Evolutionary conservation across 176 grass and related monocot species (phyloP), one percentile per base, ranked within the genome.

Genomic region (Rhynchospora tenuis): DNA sequence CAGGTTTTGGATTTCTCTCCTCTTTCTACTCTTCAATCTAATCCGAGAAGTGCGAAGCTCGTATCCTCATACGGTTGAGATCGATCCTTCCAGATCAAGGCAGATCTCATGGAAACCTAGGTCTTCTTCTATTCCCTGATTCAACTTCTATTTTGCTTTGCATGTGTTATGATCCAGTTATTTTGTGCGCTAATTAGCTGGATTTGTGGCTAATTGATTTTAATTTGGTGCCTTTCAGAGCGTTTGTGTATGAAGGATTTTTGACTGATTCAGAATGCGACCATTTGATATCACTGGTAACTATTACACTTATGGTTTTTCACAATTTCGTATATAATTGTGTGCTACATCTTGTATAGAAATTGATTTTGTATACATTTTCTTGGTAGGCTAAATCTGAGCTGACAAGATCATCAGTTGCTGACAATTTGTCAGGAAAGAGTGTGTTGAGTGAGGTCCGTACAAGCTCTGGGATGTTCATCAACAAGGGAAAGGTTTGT

Each of bases 71-170:
- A 59, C 79, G 87, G 44, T 60, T 84, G 27, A 7, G 64, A 83
- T 95, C 7, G 76, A 93, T 83, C 93, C 93, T 19, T 83, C 87
- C 28, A 89, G 89, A 87, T 92, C 93, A 68, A 88, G 76, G 52
- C 91, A 90, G 89, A 88, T 99, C 86, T 99, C 96, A 17, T 93
- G 84, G 83, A 90, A 92, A 45, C 96, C 96, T 82, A 91, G 96
- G 96, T 93, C 2, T 74, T 59, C 50, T 10, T n/a, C 33, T 23
- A 24, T 28, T 59, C 5, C 65, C 47, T 48, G 16, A 4, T 59
- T 50, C 5, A 13, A 73, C 54, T 14, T 45, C 73, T 27, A 45
- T 84, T 27, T 29, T 27, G 8, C 81, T 19, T 28, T 58, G 1
- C 23, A 7, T 20, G 67, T 79, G 46, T 31, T 79, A 68, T 62